Conservation (phyloP, 2,329 filamentous ascomycete species). For the Nigrospora oryzae region DNA sequence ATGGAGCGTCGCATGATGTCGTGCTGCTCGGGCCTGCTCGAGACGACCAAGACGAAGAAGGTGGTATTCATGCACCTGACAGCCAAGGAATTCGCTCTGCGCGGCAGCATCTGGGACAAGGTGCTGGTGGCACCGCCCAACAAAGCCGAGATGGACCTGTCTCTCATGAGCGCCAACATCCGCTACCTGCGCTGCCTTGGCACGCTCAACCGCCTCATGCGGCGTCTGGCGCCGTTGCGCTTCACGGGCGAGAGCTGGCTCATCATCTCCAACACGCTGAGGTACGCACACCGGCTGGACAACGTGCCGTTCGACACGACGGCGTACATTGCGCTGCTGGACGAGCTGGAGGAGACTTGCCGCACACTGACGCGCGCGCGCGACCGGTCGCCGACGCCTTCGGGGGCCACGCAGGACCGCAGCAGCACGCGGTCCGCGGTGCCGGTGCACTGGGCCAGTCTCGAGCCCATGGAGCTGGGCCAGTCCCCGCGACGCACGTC, state of each 20-base stretch:
- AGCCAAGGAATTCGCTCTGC: constrained; percentile 2
- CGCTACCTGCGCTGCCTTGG: not conserved
- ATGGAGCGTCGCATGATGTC: constrained; percentile 16
- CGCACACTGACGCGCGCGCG: not conserved
- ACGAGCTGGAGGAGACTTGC: constrained; percentile 1
- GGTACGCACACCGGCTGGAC: constrained; percentile 1
- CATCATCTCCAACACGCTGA: not conserved
- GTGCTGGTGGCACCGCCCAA: constrained; percentile 1
- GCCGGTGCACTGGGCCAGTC: constrained; percentile 1
- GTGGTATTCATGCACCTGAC: constrained; percentile 3
- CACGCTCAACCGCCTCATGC: not conserved
- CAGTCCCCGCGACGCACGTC: not conserved
- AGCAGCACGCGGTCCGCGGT: not conserved
- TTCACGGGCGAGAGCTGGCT: not conserved
- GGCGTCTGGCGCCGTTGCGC: not conserved
- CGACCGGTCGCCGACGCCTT: not conserved
- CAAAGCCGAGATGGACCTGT: constrained; percentile 1
- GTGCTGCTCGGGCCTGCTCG: constrained; percentile 18
- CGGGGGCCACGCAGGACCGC: not conserved
- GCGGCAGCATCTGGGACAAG: constrained; percentile 1
- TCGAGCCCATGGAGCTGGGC: constrained; percentile 3
- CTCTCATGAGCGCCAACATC: constrained; percentile 1
- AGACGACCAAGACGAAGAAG: constrained; percentile 9
- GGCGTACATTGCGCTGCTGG: not conserved
- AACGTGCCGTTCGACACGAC: constrained; percentile 1